phyloP scores from a whole-genome alignment of 805 yeast genomes.

The Wickerhamomyces canadensis region DNA sequence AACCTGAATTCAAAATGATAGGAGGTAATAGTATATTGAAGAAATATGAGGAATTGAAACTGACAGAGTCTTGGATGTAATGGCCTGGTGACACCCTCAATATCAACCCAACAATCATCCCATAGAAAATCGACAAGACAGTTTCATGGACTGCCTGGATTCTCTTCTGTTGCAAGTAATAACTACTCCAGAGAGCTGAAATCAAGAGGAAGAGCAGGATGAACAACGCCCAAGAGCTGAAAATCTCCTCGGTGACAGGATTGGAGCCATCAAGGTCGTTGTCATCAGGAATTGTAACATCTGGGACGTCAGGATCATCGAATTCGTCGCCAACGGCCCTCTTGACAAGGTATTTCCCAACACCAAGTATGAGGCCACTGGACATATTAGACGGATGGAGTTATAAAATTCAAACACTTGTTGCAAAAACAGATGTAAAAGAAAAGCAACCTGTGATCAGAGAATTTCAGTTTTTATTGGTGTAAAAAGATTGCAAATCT shows the following conservation, averaged over 20 bases:
- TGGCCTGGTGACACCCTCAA: slow-evolving; percentile 93
- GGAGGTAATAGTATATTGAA: slow-evolving; percentile 95
- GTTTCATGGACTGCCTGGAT: slow-evolving; percentile 98
- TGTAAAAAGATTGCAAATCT: too few relatives aligned
- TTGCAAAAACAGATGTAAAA: too few relatives aligned
- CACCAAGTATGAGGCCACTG: slow-evolving; percentile 16
- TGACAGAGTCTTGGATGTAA: slow-evolving; percentile 93
- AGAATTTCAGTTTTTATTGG: too few relatives aligned
- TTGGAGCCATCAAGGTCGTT: slow-evolving; percentile 59
- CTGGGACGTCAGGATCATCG: slow-evolving; percentile 26
- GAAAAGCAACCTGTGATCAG: too few relatives aligned
- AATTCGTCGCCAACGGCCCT: slow-evolving; percentile 23
- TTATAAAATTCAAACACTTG: too few relatives aligned
- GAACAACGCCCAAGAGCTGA: slow-evolving; percentile 95
- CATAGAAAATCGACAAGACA: slow-evolving; percentile 90
- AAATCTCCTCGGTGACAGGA: slow-evolving; percentile 91
- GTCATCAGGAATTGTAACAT: slow-evolving; percentile 33
- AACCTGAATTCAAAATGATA: slow-evolving; percentile 91
- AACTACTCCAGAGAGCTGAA: slow-evolving; percentile 92
- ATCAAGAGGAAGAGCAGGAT: slow-evolving; percentile 76
- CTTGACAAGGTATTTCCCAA: slow-evolving; percentile 20
- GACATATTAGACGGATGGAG: too few relatives aligned
- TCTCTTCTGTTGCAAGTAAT: slow-evolving; percentile 83
- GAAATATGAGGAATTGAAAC: slow-evolving; percentile 90
- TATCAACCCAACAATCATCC: slow-evolving; percentile 91